Evolutionary conservation across 306 rosid genomes (phyloP), one percentile per base, ranked within the genome.

Genomic region (Coriaria nepalensis): DNA sequence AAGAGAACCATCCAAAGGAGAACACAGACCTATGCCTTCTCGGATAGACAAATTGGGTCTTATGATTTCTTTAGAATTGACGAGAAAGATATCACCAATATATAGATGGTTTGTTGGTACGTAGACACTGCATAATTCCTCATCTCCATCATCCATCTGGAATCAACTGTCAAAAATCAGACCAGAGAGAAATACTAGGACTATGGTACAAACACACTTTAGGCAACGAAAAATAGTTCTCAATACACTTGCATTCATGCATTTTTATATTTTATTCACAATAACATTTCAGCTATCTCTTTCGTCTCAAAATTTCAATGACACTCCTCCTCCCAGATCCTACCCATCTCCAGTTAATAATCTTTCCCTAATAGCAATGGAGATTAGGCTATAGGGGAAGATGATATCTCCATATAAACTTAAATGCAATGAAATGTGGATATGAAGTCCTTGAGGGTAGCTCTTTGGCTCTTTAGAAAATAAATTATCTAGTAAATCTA

Each of bases 31-130:
- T 74, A 86, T 81, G 73, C 86, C 96, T 79, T 86, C 96, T 52
- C 96, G 86, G 51, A 86, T 79, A 40, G 96, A 86, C 51, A 81
- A 73, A 66, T 86, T 86, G 53, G 96, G 96, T 49, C 96, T 70
- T 63, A 82, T 79, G 57, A 86, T 69, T 42, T 86, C 96, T 59
- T 79, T 64, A 50, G 96, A 82, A 61, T 77, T 81, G 8, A 86
- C 82, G 62, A 86, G 78, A 48, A 79, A 56, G 43, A 86, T 67
- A 49, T 86, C 96, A 2, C 96, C 96, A 42, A 86, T 79, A 60
- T 82, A 86, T 7, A 86, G 79, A 73, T 82, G 93, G 77, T 86
- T 86, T 7, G 96, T 86, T 15, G 96, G 96, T 75, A 86, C 88
- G 70, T 79, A 86, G 65, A 86, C 96, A 61, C 96, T 86, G 52